Percentiles rank a stretch among this genome's conserved stretches.
These are phyloP conservation scores for Rhazya stricta DNA, from an alignment of 257 asterid species.

Conservation along the genomic window DNA sequence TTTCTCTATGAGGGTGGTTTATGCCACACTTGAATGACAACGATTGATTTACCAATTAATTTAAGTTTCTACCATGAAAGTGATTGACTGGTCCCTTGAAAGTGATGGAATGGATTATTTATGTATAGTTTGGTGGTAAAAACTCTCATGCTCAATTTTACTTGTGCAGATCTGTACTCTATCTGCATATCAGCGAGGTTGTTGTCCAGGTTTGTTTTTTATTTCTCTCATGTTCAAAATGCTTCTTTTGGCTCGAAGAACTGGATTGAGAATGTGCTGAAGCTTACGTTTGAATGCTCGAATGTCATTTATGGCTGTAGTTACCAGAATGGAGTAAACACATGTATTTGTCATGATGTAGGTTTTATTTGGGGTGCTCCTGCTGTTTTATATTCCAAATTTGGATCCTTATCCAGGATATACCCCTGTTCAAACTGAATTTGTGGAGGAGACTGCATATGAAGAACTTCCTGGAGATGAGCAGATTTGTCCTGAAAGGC, in stretches of 20 bases:
- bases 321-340: neutral
- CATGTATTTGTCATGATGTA: constrained; percentile 30
- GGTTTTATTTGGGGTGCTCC: constrained; percentile 76
- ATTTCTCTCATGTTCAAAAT: neutral
- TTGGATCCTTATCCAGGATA: constrained; percentile 89
- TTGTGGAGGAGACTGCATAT: constrained; percentile 53
- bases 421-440: constrained; percentile 55
- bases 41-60: neutral
- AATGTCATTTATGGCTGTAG: neutral
- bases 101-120: neutral
- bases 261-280: neutral
- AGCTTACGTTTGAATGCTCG: constrained; percentile 5
- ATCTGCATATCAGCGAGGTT: constrained; percentile 69
- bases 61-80: neutral
- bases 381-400: constrained; percentile 68
- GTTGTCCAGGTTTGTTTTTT: constrained; percentile 54
- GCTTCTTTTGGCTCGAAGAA: neutral
- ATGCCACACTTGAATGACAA: neutral
- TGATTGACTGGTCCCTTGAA: neutral
- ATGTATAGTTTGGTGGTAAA: neutral
- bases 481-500: constrained; percentile 92
- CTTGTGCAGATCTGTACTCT: constrained; percentile 60
- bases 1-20: neutral
- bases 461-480: constrained; percentile 88
- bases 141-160: neutral